Evolutionary conservation across 2,329 filamentous ascomycete species (phyloP), one percentile per base, ranked within the genome.

Genomic region (Penicillium sp.): DNA sequence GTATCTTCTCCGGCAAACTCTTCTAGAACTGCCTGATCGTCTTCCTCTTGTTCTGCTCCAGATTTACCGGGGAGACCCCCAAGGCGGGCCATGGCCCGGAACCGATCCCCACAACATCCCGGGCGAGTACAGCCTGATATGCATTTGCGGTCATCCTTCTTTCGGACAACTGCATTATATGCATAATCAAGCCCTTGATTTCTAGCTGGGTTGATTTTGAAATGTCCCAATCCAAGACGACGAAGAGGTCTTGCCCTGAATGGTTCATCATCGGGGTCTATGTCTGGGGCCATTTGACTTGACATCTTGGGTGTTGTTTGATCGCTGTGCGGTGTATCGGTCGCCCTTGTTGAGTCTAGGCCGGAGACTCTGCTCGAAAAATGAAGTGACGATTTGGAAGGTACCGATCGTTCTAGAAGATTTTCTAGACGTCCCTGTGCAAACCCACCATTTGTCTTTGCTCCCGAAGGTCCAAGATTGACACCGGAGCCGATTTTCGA

Each of bases 141-240:
- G 59, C 85, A 88, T 49, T 86, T 84, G 36, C 91, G 86, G 41
- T 89, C 85, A 10, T 85, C 83, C 62, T 82, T 88, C 54, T 83
- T 84, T 52, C 92, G 87, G 15, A 96, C 83, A 0, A 92, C 87
- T 58, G 93, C 89, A 1, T 82, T 79, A 70, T 86, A 96, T 12
- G 91, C 90, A 73, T 85, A 91, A 53, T 86, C 83, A 43, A 86
- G 78, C 2, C 90, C 89, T 42, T 88, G 82, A 62, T 93, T 93
- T 64, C 80, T 82, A 5, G 79, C 77, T 0, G 90, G 87, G 62
- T 96, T 96, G 66, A 94, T 80, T 70, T 88, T 93, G 79, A 96
- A 97, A 73, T 96, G 88, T 13, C 85, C 83, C 1, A 89, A 77
- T 15, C 77, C 77, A 13, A 96, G 81, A 35, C 82, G 77, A 0